Conservation (phyloP, 129 eudicot genomes). For the Centella asiatica region DNA sequence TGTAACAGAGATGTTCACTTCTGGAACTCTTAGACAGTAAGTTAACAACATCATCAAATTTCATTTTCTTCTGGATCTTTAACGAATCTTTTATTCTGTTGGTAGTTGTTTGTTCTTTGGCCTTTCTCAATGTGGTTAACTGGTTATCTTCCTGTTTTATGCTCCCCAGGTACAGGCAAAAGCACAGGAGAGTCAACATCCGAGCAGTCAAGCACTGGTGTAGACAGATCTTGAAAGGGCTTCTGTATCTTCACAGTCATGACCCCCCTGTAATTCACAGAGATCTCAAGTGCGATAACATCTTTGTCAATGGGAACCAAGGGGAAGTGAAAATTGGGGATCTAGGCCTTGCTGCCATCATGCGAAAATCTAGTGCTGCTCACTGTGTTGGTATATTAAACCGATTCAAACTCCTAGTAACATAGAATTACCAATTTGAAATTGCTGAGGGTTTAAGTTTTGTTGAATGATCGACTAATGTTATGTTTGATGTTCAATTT, state of each 20-base stretch:
- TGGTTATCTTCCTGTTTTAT: no score
- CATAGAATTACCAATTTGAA: background rate
- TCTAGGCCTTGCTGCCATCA: slow-evolving; percentile 28
- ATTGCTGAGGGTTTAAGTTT: background rate
- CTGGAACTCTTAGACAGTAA: slow-evolving; percentile 40
- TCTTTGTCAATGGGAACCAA: slow-evolving; percentile 35
- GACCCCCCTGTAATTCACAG: slow-evolving; percentile 32
- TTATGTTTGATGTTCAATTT: no score
- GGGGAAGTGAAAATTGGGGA: slow-evolving; percentile 39
- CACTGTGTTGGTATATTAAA: slow-evolving; percentile 28
- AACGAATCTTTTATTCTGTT: background rate
- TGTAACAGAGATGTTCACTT: slow-evolving; percentile 38
- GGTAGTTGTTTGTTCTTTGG: background rate
- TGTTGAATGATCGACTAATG: background rate
- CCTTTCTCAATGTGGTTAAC: background rate
- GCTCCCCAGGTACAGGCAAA: slow-evolving; percentile 23
- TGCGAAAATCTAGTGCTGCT: slow-evolving; percentile 22
- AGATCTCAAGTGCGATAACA: slow-evolving; percentile 36
- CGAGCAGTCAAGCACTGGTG: slow-evolving; percentile 34
- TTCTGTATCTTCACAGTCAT: slow-evolving; percentile 30
- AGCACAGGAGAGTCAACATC: slow-evolving; percentile 27
- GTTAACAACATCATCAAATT: background rate
- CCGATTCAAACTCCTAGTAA: background rate
- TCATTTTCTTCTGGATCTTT: background rate
- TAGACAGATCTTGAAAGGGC: slow-evolving; percentile 31